These are phyloP conservation scores for Amanita rubescens DNA, from an alignment of 768 basidiomycete species.

Conservation along the genomic window DNA sequence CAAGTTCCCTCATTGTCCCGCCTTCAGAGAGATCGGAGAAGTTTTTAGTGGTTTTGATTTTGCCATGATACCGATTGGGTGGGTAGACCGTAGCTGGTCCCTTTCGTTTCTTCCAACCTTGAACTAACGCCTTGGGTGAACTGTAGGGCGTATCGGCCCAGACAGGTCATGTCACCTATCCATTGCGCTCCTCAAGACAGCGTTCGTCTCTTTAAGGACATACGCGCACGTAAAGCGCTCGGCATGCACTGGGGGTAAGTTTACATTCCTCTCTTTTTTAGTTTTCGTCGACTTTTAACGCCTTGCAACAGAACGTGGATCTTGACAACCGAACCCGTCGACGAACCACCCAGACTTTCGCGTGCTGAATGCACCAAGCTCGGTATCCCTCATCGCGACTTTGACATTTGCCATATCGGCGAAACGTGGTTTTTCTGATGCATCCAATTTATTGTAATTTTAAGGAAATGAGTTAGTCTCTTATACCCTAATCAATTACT, in stretches of 20 bases:
- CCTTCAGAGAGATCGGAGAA: constrained; percentile 64
- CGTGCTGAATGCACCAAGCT: constrained; percentile 43
- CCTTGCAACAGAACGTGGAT: constrained; percentile 41
- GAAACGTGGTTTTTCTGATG: constrained; percentile 47
- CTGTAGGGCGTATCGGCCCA: constrained; percentile 50
- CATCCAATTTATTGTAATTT: too few relatives aligned
- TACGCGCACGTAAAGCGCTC: constrained; percentile 49
- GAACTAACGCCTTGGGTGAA: background rate
- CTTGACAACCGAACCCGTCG: constrained; percentile 44
- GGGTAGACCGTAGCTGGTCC: constrained; percentile 15
- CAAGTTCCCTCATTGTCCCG: constrained; percentile 56
- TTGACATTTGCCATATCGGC: constrained; percentile 52
- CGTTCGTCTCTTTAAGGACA: constrained; percentile 58
- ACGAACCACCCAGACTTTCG: constrained; percentile 52
- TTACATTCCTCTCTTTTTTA: background rate
- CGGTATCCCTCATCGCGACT: constrained; percentile 45
- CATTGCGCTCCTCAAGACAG: constrained; percentile 65
- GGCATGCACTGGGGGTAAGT: constrained; percentile 69
- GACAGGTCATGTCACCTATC: constrained; percentile 48
- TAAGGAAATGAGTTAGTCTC: too few relatives aligned
- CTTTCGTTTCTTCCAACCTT: constrained; percentile 14
- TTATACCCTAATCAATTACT: too few relatives aligned
- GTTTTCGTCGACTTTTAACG: background rate
- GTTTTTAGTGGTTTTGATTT: constrained; percentile 58
- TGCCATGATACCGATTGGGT: constrained; percentile 67